These are phyloP conservation scores for Exophiala sp. DNA, from an alignment of 2,329 filamentous ascomycete genomes.

Conservation along the genomic window DNA sequence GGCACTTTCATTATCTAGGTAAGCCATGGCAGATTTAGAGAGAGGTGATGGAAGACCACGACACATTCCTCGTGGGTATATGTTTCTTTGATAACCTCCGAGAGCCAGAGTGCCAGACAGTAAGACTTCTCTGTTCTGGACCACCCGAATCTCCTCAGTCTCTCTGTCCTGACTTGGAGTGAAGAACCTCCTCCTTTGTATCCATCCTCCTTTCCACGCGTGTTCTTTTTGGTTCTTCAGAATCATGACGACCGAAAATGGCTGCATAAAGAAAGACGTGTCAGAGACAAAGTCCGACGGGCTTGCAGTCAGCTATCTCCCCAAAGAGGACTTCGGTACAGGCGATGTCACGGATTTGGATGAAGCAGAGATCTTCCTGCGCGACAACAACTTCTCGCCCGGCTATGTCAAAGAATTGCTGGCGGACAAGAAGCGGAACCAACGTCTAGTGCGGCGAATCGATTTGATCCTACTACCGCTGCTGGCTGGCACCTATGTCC, in stretches of 20 bases:
- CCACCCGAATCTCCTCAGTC: too few species aligned
- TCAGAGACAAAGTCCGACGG: background rate
- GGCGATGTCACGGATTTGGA: conserved; percentile 37
- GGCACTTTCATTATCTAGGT: too few species aligned
- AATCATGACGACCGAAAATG: background rate
- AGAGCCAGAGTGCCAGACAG: too few species aligned
- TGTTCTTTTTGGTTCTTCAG: too few species aligned
- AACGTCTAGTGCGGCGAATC: conserved; percentile 33
- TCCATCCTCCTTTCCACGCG: too few species aligned
- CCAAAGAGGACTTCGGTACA: conserved; percentile 11
- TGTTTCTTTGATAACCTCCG: too few species aligned
- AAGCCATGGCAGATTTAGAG: too few species aligned
- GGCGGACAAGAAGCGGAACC: conserved; percentile 43
- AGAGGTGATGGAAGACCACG: too few species aligned
- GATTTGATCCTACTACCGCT: conserved; percentile 45
- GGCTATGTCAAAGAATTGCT: conserved; percentile 43
- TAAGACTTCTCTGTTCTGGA: too few species aligned
- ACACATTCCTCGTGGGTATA: too few species aligned
- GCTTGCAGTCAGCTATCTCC: background rate
- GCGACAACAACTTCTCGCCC: conserved; percentile 43
- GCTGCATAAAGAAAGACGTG: background rate
- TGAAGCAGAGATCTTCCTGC: conserved; percentile 46
- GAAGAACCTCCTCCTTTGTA: too few species aligned
- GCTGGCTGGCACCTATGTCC: conserved; percentile 46
- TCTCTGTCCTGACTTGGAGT: too few species aligned